A percentile compares a stretch with the other conserved stretches of the same genome.
These are phyloP conservation scores for Xylariaceae sp. DNA, from an alignment of 2,329 filamentous ascomycete genomes.

Conservation along the genomic window DNA sequence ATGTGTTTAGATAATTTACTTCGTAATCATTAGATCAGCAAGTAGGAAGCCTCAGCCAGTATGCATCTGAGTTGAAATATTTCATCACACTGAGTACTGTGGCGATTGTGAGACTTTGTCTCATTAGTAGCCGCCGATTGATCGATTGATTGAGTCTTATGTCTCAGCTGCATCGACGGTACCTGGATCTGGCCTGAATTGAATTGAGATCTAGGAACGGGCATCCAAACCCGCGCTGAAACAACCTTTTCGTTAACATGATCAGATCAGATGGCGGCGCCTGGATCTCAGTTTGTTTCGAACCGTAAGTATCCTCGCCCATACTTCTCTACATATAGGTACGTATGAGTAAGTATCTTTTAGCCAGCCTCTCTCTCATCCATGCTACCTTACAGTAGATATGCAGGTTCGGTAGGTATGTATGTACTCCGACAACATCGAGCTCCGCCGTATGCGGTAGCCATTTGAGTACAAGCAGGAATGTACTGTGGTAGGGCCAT, in stretches of 20 bases:
- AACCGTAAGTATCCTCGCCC: conserved; percentile 3
- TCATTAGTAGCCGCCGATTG: background rate
- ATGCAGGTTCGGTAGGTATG: background rate
- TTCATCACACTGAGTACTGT: too few species aligned
- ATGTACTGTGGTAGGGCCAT: too few species aligned
- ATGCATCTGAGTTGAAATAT: too few species aligned
- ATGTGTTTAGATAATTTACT: too few species aligned
- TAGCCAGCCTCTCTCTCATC: too few species aligned
- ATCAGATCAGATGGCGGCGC: background rate
- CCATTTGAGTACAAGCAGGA: conserved; percentile 4
- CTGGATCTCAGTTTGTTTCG: background rate
- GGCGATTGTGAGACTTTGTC: conserved; percentile 1
- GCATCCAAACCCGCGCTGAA: conserved; percentile 9
- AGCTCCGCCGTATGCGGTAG: background rate
- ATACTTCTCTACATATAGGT: too few species aligned
- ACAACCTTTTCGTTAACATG: conserved; percentile 13
- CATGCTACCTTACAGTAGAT: too few species aligned
- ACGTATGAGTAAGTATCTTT: too few species aligned
- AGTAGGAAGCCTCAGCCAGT: too few species aligned
- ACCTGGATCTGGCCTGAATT: background rate
- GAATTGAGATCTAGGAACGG: background rate
- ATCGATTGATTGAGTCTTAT: background rate
- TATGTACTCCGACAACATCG: background rate
- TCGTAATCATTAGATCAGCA: too few species aligned
- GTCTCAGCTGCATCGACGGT: conserved; percentile 12